phyloP scores from a whole-genome alignment of 2,329 filamentous ascomycete genomes.

The Sordariomycetes sp. region DNA sequence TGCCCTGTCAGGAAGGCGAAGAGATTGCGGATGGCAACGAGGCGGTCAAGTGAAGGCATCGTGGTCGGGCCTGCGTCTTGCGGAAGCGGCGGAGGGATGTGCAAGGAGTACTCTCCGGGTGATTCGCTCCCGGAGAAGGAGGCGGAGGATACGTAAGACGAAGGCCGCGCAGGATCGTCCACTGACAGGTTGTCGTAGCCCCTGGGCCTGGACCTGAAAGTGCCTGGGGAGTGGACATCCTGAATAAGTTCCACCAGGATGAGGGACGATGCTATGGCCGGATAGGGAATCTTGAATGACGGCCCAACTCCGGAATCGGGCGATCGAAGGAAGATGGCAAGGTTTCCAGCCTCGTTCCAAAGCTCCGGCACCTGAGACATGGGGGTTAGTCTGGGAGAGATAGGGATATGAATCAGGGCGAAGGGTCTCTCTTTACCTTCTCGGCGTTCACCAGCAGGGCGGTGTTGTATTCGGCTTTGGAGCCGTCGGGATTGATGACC shows the following conservation, averaged over 20 bases:
- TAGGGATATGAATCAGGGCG: background rate
- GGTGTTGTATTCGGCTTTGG: slow-evolving; percentile 44
- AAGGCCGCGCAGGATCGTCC: slow-evolving; percentile 34
- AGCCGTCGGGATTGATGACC: slow-evolving; percentile 39
- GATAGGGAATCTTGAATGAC: slow-evolving; percentile 49
- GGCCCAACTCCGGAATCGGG: slow-evolving; percentile 37
- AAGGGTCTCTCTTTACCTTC: slow-evolving; percentile 28
- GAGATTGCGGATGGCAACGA: slow-evolving; percentile 51
- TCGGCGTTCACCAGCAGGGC: slow-evolving; percentile 40
- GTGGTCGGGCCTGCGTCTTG: slow-evolving; percentile 9
- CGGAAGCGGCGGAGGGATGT: slow-evolving; percentile 37
- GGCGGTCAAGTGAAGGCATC: slow-evolving; percentile 29
- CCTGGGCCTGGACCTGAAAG: slow-evolving; percentile 5
- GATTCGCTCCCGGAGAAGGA: slow-evolving; percentile 20
- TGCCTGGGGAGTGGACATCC: background rate
- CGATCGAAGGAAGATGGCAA: slow-evolving; percentile 47
- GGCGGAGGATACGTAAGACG: slow-evolving; percentile 24
- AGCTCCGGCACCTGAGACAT: slow-evolving; percentile 47
- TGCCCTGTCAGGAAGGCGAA: slow-evolving; percentile 57
- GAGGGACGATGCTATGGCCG: slow-evolving; percentile 41
- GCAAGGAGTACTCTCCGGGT: slow-evolving; percentile 35
- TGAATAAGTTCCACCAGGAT: slow-evolving; percentile 36
- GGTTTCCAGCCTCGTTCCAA: slow-evolving; percentile 50
- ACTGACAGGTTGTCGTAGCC: slow-evolving; percentile 38
- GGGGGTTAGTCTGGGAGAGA: background rate